Base-by-base conservation (phyloP, 2,329 filamentous ascomycete species). In the Leptosphaerulina australis region DNA sequence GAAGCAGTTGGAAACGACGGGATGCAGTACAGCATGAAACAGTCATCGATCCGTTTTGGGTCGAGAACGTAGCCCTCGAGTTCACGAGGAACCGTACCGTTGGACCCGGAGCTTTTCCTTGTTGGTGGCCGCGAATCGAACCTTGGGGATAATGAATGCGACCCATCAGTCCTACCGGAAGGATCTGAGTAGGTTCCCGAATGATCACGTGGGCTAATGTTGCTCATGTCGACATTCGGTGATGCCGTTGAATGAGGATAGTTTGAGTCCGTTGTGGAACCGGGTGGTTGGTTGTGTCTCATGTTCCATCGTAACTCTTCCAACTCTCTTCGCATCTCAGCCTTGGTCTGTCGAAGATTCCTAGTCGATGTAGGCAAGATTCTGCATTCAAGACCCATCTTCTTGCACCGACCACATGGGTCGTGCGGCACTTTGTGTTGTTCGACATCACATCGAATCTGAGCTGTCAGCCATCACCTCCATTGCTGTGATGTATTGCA, bases 371-470 rank as follows among this genome's bases (percentile, higher is more conserved):
- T 72, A 9, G 69, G 69, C 34, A 72, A 52, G 18, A 72, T 72
- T 34, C 69, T 57, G 43, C 69, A 72, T 29, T 72, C 68, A 10
- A 72, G 55, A 24, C 59, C 60, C 68, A 72, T 71, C 51, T 69
- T 70, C 45, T 62, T 67, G 53, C 69, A 72, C 18, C 69, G 64
- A 9, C 58, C 62, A 50, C 69, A 72, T 30, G 69, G 63, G 38
- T 71, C 67, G 49, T 70, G 69, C 8, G 69, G 68, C n/a, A 65
- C 64, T 43, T 70, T 70, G 55, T 66, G 62, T 52, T 72, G 68
- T 55, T 72, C 68, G 31, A 72, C 69, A 64, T 72, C 68, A 59
- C 69, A 72, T 53, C 68, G 67, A 40, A 72, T 72, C 69, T 72
- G 48, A 17, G 54, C 7, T 14, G 44, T 66, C 46, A 67, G 59